Evolutionary conservation across 2,329 filamentous ascomycete species (phyloP), one percentile per base, ranked within the genome.

Genomic region (Hypoxylon sp.): DNA sequence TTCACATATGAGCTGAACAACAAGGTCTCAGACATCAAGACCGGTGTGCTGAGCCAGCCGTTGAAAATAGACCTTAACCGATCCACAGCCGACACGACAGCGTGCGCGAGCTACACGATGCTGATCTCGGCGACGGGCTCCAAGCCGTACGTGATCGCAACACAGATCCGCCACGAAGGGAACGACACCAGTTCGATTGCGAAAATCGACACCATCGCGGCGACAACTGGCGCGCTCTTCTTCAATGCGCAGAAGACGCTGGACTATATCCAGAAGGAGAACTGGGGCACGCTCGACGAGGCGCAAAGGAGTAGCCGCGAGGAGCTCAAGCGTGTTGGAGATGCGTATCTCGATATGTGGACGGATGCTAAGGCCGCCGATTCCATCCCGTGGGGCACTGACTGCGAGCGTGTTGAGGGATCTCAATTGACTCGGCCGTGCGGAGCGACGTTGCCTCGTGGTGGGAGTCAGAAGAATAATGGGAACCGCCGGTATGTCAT

Each of bases 291-390:
- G 7, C 72, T 79, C 3, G 68, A 72, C 2, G 75, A 73, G 13
- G 67, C 57, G 2, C 68, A 75, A 37, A 64, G 77, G 2, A 72
- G 75, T 10, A 72, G 63, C 25, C 72, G 79, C 13, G 77, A 77
- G 0, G 72, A 79, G 50, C 75, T 81, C 11, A 75, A 74, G 64
- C 73, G 77, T n/a, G 74, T 78, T 0, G 79, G 78, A 17, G 79
- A 81, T 31, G 77, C 77, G 1, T 81, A 81, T 56, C 74, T 81
- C 0, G 79, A 81, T 54, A 81, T 80, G 79, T 81, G 79, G 79
- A 79, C 79, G 1, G 76, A 80, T 60, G 69, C 72, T 0, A 75
- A 68, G n/a, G 79, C 79, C 0, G 77, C 78, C 0, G 77, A 77
- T 42, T 75, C 75, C 0, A 80, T 81, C 6, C 75, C 76, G 1